phyloP scores from a whole-genome alignment of 768 basidiomycete genomes.

The Russula emetica region DNA sequence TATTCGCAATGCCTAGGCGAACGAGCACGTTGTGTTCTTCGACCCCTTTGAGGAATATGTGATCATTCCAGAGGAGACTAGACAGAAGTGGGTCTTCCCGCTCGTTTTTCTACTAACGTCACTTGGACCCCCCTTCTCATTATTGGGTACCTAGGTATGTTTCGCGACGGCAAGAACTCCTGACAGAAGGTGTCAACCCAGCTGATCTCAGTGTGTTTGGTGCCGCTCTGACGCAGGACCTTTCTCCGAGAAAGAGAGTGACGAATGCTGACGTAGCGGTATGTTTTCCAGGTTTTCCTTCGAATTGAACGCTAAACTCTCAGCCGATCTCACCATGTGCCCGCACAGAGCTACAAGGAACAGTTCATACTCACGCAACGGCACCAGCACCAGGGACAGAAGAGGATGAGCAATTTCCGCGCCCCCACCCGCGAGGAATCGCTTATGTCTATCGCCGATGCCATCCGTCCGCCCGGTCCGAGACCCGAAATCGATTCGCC shows the following conservation, averaged over 20 bases:
- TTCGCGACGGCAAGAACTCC: neutral
- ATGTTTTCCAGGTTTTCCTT: neutral
- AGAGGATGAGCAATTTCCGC: neutral
- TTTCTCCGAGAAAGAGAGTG: slow-evolving; percentile 7
- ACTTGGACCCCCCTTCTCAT: too few species aligned
- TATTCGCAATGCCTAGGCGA: slow-evolving; percentile 1
- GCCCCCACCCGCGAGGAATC: slow-evolving; percentile 6
- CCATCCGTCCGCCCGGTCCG: neutral
- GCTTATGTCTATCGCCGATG: slow-evolving; percentile 17
- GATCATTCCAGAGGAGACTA: slow-evolving; percentile 7
- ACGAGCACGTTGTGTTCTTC: slow-evolving; percentile 8
- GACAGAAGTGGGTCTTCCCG: slow-evolving; percentile 6
- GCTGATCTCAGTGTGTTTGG: slow-evolving; percentile 9
- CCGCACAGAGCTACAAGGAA: slow-evolving; percentile 7
- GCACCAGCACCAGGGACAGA: neutral
- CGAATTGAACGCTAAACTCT: neutral
- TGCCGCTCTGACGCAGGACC: slow-evolving; percentile 1
- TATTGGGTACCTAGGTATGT: neutral
- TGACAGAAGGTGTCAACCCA: slow-evolving; percentile 5
- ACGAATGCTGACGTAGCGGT: slow-evolving; percentile 13
- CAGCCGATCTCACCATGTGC: neutral
- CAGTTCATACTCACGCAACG: slow-evolving; percentile 4
- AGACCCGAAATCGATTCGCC: neutral
- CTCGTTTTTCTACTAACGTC: neutral
- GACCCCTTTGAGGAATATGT: slow-evolving; percentile 20